phyloP scores from a whole-genome alignment of 1,139 yeast species.

The Pichia sp. region DNA sequence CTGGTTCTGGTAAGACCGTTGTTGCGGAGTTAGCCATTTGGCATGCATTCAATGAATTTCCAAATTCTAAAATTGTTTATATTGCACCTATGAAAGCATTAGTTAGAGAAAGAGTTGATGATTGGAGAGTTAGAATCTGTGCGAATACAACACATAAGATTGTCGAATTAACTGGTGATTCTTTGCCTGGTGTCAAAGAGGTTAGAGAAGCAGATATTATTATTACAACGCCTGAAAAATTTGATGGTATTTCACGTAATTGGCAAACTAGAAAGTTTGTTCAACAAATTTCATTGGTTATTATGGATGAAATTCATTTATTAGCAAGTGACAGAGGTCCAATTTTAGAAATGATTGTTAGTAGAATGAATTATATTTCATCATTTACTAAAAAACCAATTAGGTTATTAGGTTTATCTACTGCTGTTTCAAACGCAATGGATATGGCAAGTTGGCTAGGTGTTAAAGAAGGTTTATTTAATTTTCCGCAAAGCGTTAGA shows the following conservation, averaged over 20 bases:
- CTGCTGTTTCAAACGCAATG: slow-evolving; percentile 95
- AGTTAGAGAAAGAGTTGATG: slow-evolving; percentile 93
- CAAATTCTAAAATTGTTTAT: slow-evolving; percentile 81
- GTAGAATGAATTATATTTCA: slow-evolving; percentile 91
- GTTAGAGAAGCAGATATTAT: slow-evolving; percentile 88
- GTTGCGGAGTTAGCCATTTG: slow-evolving; percentile 96
- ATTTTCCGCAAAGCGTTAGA: slow-evolving; percentile 91
- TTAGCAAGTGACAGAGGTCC: slow-evolving; percentile 98
- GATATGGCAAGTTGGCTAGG: slow-evolving; percentile 99
- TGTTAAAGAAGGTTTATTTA: slow-evolving; percentile 80
- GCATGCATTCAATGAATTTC: slow-evolving; percentile 82
- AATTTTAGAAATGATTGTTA: slow-evolving; percentile 94
- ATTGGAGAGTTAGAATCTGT: slow-evolving; percentile 75
- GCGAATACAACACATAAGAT: slow-evolving; percentile 54
- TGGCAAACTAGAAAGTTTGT: slow-evolving; percentile 96
- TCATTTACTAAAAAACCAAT: slow-evolving; percentile 70
- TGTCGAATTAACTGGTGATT: slow-evolving; percentile 95
- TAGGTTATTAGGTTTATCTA: slow-evolving; percentile 86
- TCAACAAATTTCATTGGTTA: slow-evolving; percentile 81
- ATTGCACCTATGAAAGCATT: slow-evolving; percentile 99
- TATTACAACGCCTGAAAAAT: slow-evolving; percentile 95
- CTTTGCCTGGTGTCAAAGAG: slow-evolving; percentile 81
- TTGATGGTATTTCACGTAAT: slow-evolving; percentile 96
- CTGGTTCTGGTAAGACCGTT: slow-evolving; percentile 97
- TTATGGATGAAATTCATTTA: slow-evolving; percentile 97